Evolutionary conservation across 164 flowering plant species (phyloP), one percentile per base, ranked within the genome.

Genomic region (Sedum album): DNA sequence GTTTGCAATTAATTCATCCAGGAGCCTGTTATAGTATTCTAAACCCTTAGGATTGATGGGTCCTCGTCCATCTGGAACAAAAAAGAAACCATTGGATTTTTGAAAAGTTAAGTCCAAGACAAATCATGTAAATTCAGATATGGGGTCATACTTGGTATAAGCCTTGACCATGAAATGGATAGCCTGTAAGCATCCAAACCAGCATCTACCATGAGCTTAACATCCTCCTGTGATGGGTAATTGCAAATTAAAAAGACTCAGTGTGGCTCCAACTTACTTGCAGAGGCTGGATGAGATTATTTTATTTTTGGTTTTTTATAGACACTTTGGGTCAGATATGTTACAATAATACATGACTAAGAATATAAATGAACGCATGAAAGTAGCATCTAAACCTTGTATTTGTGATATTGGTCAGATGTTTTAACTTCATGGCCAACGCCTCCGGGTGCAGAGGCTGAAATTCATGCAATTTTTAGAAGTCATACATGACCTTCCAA

Each of bases 11-110:
- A 90, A 82, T 68, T 82, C 86, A 74, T 90, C 65, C 68, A 90
- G 85, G 72, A 88, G 83, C 64, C 83, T 80, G 72, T 87, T 88
- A 82, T 90, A 88, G 70, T 82, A 88, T 28, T 75, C 75, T 17
- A 90, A 39, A n/a, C 92, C 96, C 79, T 80, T 85, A 21, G 85
- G 82, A 69, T 88, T 90, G 30, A 87, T 72, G 39, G 84, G 80
- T 15, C 97, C 94, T 75, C 66, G 33, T 35, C 66, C 66, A 38
- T 64, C 66, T 64, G 66, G 35, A 64, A 31, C 25, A 64, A 31
- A 5, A 36, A 36, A 26, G 33, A n/a, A 55, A 23, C 18, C 18
- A 14, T 18, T 18, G 17, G 17, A 46, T 15, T 46, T 14, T 46
- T 5, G 20, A 46, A 17, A 49, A 21, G 25, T 5, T 53, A 46